Percentiles rank a stretch among this genome's conserved stretches.
phyloP scores from a whole-genome alignment of 192 early-diverging fungal species.

The Mortierella alpina region DNA sequence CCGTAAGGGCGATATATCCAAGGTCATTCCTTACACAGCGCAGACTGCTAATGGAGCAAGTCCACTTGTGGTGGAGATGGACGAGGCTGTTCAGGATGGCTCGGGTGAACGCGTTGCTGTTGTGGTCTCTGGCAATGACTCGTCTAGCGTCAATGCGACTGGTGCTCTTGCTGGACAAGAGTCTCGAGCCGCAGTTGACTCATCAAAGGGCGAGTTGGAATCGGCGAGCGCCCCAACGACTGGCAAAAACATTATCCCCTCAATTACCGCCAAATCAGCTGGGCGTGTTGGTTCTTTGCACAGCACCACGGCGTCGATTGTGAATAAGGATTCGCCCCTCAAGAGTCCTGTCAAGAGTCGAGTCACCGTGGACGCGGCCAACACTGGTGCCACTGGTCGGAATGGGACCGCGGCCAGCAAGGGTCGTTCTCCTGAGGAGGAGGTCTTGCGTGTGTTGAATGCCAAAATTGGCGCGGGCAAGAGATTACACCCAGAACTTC shows the following conservation, averaged over 20 bases:
- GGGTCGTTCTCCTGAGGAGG: slow-evolving; percentile 38
- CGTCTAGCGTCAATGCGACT: no score
- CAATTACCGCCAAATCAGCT: neutral
- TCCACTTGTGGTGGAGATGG: slow-evolving; percentile 32
- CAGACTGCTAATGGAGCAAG: slow-evolving; percentile 9
- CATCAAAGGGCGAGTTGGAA: neutral
- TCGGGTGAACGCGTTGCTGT: slow-evolving; percentile 29
- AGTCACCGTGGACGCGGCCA: slow-evolving; percentile 26
- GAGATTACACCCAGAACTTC: slow-evolving; percentile 5
- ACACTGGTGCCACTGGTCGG: neutral
- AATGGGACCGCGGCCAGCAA: neutral
- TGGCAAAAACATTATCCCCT: neutral
- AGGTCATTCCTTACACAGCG: slow-evolving; percentile 17
- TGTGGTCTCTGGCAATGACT: slow-evolving; percentile 12
- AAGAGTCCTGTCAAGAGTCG: neutral
- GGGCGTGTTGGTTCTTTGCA: neutral
- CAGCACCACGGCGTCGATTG: slow-evolving; percentile 16
- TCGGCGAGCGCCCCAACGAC: neutral
- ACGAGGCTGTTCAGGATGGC: slow-evolving; percentile 28
- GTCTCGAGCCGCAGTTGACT: neutral
- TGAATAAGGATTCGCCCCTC: slow-evolving; percentile 3
- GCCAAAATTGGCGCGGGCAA: slow-evolving; percentile 26
- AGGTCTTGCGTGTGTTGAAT: slow-evolving; percentile 42
- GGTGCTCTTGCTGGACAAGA: slow-evolving; percentile 35
- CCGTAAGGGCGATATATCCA: slow-evolving; percentile 3